Conservation (phyloP, 768 basidiomycete species). For the Scleroderma bovista region DNA sequence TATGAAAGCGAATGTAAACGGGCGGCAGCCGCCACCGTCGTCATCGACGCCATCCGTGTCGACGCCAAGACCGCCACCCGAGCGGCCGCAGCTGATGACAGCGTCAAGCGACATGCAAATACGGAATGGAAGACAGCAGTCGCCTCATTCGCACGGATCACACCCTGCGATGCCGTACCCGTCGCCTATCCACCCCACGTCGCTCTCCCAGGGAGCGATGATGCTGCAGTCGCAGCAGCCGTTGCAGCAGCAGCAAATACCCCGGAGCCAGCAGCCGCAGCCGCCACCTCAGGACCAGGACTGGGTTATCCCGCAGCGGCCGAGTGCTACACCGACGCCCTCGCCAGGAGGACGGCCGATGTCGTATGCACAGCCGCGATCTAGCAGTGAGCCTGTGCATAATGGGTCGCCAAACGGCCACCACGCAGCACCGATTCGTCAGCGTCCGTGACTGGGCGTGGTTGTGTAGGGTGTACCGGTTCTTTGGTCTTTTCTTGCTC, state of each 20-base stretch:
- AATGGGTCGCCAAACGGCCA: conserved; percentile 39
- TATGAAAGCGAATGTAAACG: conserved; percentile 44
- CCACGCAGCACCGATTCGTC: conserved; percentile 42
- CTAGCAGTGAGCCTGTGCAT: conserved; percentile 39
- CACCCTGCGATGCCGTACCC: conserved; percentile 43
- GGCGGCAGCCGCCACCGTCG: conserved; percentile 38
- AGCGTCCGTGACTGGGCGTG: conserved; percentile 39
- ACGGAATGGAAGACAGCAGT: conserved; percentile 36
- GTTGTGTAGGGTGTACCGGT: not conserved
- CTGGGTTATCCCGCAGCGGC: conserved; percentile 33
- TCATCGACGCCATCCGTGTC: conserved; percentile 20
- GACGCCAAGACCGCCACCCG: conserved; percentile 30
- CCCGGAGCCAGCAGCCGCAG: not conserved
- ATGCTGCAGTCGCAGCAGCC: conserved; percentile 32
- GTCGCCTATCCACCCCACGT: conserved; percentile 38
- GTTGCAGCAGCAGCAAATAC: not conserved
- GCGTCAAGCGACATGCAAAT: conserved; percentile 34
- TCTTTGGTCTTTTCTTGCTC: conserved; percentile 21
- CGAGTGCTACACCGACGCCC: conserved; percentile 28
- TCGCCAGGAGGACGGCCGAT: conserved; percentile 42
- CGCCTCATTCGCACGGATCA: conserved; percentile 34
- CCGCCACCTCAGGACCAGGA: conserved; percentile 43
- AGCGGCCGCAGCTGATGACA: conserved; percentile 41
- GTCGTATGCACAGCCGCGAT: conserved; percentile 44
- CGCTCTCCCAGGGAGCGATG: conserved; percentile 40